Percentiles rank a stretch among this genome's conserved stretches.
Conservation (phyloP, 805 yeast genomes). For the Candida multigemmis region DNA sequence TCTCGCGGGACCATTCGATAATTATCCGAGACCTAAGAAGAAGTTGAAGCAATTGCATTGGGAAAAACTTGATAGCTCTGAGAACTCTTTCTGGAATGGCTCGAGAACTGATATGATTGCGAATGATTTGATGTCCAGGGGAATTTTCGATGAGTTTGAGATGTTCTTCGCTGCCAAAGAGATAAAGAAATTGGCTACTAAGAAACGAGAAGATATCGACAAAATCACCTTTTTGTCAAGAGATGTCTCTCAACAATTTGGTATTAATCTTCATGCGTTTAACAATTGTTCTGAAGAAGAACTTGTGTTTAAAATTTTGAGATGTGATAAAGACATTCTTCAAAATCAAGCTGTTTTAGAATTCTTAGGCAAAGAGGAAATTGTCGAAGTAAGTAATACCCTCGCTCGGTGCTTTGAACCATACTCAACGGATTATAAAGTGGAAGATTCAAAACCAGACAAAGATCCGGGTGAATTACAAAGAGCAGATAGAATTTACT, state of each 20-base stretch:
- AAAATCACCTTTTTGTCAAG: constrained; percentile 53
- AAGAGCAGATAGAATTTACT: constrained; percentile 60
- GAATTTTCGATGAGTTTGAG: constrained; percentile 61
- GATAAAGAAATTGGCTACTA: constrained; percentile 32
- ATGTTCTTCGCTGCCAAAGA: constrained; percentile 51
- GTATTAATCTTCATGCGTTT: constrained; percentile 65
- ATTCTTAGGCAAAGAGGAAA: constrained; percentile 60
- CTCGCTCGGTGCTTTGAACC: constrained; percentile 53
- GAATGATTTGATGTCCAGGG: constrained; percentile 43
- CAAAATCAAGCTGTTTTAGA: constrained; percentile 53
- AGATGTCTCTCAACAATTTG: constrained; percentile 72
- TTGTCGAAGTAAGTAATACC: constrained; percentile 49
- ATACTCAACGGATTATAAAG: constrained; percentile 44
- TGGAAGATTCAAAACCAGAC: constrained; percentile 31
- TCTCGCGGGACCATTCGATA: constrained; percentile 24
- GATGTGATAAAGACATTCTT: constrained; percentile 50
- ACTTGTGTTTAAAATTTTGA: constrained; percentile 43
- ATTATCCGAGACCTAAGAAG: constrained; percentile 47
- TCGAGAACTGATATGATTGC: constrained; percentile 35
- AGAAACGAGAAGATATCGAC: constrained; percentile 33
- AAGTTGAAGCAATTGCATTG: constrained; percentile 75
- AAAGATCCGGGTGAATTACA: constrained; percentile 50
- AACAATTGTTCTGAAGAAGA: constrained; percentile 44
- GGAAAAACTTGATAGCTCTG: constrained; percentile 51
- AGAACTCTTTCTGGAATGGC: constrained; percentile 56